phyloP scores from a whole-genome alignment of 2,329 filamentous ascomycete genomes.

The Exserohilum rostratum region DNA sequence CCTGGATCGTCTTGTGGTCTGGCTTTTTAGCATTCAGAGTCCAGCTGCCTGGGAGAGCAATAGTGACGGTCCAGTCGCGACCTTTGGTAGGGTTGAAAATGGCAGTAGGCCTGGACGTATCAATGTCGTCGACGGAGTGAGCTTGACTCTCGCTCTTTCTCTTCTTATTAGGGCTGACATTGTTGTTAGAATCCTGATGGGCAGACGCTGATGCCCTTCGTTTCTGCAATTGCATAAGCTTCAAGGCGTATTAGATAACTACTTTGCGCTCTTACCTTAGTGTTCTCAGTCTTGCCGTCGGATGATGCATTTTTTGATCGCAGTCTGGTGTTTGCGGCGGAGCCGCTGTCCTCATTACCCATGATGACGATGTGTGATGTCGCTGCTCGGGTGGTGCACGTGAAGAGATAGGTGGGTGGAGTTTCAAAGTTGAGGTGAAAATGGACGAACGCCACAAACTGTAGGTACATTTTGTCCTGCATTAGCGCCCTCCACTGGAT shows the following conservation, averaged over 20 bases:
- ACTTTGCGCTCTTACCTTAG: slow-evolving; percentile 11
- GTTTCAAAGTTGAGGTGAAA: neutral
- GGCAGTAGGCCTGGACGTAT: slow-evolving; percentile 71
- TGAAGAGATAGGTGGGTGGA: neutral
- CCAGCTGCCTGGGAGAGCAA: slow-evolving; percentile 80
- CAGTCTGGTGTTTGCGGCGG: slow-evolving; percentile 6
- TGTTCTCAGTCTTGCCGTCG: slow-evolving; percentile 4
- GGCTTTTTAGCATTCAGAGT: slow-evolving; percentile 67
- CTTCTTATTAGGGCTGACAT: slow-evolving; percentile 23
- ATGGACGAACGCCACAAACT: slow-evolving; percentile 1
- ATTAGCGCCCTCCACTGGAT: slow-evolving; percentile 20
- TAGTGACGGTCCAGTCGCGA: slow-evolving; percentile 74
- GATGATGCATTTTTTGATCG: slow-evolving; percentile 10
- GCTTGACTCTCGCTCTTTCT: slow-evolving; percentile 18
- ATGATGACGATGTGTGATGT: neutral
- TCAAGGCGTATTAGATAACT: neutral
- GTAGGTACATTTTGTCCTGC: slow-evolving; percentile 14
- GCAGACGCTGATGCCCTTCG: slow-evolving; percentile 29
- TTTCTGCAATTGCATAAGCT: slow-evolving; percentile 21
- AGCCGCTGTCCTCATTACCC: slow-evolving; percentile 1
- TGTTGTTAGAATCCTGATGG: slow-evolving; percentile 19
- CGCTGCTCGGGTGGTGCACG: neutral
- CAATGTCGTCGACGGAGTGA: slow-evolving; percentile 32
- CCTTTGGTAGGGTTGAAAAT: slow-evolving; percentile 70
- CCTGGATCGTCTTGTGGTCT: slow-evolving; percentile 75